Conservation (phyloP, 2,329 filamentous ascomycete genomes). For the Fusarium temperatum region DNA sequence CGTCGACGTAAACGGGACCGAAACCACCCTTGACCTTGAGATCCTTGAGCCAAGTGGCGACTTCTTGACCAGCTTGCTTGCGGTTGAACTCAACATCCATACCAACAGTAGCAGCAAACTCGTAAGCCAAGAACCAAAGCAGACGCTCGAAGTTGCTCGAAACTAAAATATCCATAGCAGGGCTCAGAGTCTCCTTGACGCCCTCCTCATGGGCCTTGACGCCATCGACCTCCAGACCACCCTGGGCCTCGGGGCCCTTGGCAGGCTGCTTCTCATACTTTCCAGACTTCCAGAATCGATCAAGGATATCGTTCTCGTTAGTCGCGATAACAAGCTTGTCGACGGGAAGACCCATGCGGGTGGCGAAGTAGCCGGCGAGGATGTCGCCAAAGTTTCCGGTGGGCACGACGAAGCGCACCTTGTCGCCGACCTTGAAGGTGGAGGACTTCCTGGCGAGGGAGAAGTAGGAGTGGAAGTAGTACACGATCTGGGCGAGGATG, state of each 20-base stretch:
- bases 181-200: slow-evolving; percentile 90
- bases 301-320: slow-evolving; percentile 96
- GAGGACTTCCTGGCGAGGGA: slow-evolving; percentile 70
- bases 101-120: slow-evolving; percentile 67
- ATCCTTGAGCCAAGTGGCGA: slow-evolving; percentile 79
- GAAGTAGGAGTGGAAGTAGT: slow-evolving; percentile 97
- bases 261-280: slow-evolving; percentile 86
- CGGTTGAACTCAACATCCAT: slow-evolving; percentile 73
- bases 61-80: slow-evolving; percentile 77
- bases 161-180: slow-evolving; percentile 97
- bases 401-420: slow-evolving; percentile 86
- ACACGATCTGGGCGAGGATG: slow-evolving; percentile 95
- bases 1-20: slow-evolving; percentile 74
- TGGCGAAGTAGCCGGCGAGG: slow-evolving; percentile 90
- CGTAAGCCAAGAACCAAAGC: slow-evolving; percentile 89
- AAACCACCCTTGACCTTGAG: slow-evolving; percentile 87
- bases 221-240: slow-evolving; percentile 71
- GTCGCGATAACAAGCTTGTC: slow-evolving; percentile 93
- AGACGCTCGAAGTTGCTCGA: slow-evolving; percentile 97
- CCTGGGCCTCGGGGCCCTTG: slow-evolving; percentile 64
- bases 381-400: slow-evolving; percentile 97
- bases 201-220: slow-evolving; percentile 73
- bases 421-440: slow-evolving; percentile 70
- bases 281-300: slow-evolving; percentile 93
- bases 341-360: slow-evolving; percentile 85